Evolutionary conservation across 345 rosid species (phyloP).

Genomic region (Euclidium syriacum): DNA sequence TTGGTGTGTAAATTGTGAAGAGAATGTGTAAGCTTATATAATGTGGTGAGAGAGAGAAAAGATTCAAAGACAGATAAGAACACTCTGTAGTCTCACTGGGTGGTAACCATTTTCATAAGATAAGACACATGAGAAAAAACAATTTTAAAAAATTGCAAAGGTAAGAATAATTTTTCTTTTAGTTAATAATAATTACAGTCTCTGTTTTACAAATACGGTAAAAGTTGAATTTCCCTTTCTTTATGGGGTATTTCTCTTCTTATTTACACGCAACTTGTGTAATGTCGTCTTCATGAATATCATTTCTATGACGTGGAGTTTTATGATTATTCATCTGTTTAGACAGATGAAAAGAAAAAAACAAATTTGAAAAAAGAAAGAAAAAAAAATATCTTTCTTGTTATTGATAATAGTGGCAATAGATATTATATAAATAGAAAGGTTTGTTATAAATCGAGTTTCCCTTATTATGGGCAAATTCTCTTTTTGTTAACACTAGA

Average conservation of each 20-base stretch:
- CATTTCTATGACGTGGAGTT: neutral
- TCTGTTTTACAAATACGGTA: constrained; percentile 7
- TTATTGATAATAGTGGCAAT: no score
- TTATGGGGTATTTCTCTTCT: neutral
- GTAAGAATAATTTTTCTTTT: neutral
- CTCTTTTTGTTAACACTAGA: constrained; percentile 15
- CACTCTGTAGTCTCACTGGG: constrained; percentile 37
- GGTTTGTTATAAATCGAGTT: no score
- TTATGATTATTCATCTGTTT: no score
- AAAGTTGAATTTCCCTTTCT: neutral
- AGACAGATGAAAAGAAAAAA: no score
- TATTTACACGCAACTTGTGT: no score
- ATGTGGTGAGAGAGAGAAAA: constrained; percentile 11
- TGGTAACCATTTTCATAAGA: constrained; percentile 33
- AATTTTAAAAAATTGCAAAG: constrained; percentile 1
- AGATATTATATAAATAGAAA: no score
- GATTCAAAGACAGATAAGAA: constrained; percentile 29
- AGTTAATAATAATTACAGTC: neutral
- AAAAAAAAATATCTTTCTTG: no score
- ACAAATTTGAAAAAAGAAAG: no score
- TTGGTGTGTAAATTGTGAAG: constrained; percentile 20
- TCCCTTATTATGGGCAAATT: neutral
- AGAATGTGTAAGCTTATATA: constrained; percentile 27
- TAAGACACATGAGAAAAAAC: constrained; percentile 28
- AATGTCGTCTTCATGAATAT: no score